These are phyloP conservation scores for Thalassiosira livingstoniorum DNA, from an alignment of 352 stramenopile species.

Conservation along the genomic window DNA sequence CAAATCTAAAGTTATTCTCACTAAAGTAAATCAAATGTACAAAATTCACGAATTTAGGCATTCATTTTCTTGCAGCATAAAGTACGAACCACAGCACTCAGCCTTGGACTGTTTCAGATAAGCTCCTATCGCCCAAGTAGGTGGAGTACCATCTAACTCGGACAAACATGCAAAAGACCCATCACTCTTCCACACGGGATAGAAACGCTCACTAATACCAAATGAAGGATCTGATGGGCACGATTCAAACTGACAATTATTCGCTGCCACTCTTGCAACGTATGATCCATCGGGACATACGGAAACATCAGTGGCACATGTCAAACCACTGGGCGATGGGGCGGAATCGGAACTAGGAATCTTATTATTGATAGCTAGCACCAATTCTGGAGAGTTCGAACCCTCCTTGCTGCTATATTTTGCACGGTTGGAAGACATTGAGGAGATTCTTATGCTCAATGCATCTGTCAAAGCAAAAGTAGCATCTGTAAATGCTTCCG, in stretches of 20 bases:
- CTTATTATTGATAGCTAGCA: background rate
- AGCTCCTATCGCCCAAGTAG: constrained; percentile 53
- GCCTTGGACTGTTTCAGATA: constrained; percentile 60
- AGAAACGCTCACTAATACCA: constrained; percentile 30
- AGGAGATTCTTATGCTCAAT: constrained; percentile 33
- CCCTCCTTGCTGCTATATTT: constrained; percentile 16
- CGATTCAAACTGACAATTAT: constrained; percentile 43
- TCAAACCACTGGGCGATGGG: too few relatives aligned
- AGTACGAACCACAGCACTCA: constrained; percentile 58
- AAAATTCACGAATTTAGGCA: constrained; percentile 44
- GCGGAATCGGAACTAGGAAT: background rate
- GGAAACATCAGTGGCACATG: constrained; percentile 30
- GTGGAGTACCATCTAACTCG: constrained; percentile 28
- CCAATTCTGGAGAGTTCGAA: background rate
- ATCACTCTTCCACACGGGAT: constrained; percentile 45
- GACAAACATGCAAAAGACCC: constrained; percentile 38
- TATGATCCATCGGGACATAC: constrained; percentile 44
- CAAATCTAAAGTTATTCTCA: too few relatives aligned
- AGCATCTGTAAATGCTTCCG: constrained; percentile 32
- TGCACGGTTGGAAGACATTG: constrained; percentile 24
- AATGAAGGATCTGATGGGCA: constrained; percentile 24
- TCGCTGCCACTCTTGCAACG: constrained; percentile 12
- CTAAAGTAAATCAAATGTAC: too few relatives aligned
- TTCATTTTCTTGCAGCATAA: constrained; percentile 50
- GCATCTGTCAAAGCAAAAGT: constrained; percentile 16